Evolutionary conservation across 139 green algal genomes (phyloP), one percentile per base, ranked within the genome.

Genomic region (Volvox reticuliferus): DNA sequence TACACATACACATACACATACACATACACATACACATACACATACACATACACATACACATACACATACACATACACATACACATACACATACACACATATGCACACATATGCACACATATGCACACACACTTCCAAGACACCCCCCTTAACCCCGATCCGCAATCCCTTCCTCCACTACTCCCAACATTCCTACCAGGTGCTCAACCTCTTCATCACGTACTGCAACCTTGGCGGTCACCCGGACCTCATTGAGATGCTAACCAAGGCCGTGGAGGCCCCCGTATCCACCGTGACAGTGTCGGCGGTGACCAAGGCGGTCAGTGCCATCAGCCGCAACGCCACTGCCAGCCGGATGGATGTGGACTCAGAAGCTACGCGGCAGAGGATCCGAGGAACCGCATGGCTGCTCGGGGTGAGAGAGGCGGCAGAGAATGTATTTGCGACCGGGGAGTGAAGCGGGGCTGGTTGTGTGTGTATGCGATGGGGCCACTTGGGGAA

Each of bases 321-420:
- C 36, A 26, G 5, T 1, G 83, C 26, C 17, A 37, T 28, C 20
- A 26, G 16, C 36, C 14, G 26, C 68, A 80, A 37, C 68, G 83
- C 67, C 36, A 68, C 33, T 17, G 21, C 85, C 13, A 36, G 21
- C 26, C 17, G 21, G 37, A 44, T 35, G 12, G 35, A 61, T 35
- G 22, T 82, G 69, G 69, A 89, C 44, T 28, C 69, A 37, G 85
- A 89, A 68, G 35, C 24, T 19, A 20, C 16, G 17, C 32, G n/a
- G 85, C 85, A 89, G 44, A 69, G 85, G 28, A 55, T 82, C 14
- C 69, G 69, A 6, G 69, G 37, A n/a, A 82, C 69, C 5, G 69
- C 69, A 0, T 89, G 85, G 85, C 28, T 82, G n/a, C 85, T 89
- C 28, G 85, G 85, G 85, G 85, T 89, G 68, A 89, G 85, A 3